Conservation (phyloP, 1,284 basidiomycete species). For the Wallemia mellicola region DNA sequence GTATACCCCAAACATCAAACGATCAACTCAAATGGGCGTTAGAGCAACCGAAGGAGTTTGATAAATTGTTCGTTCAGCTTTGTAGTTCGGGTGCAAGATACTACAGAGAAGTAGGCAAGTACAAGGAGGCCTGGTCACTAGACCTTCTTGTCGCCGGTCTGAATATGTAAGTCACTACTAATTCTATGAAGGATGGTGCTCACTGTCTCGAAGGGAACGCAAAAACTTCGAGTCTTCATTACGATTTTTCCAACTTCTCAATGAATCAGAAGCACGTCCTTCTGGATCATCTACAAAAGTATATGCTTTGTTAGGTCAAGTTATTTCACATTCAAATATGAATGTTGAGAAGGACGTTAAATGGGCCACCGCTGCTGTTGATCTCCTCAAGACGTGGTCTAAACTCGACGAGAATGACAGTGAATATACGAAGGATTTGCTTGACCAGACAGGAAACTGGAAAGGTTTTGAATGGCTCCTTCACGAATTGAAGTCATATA, state of each 20-base stretch:
- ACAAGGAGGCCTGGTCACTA: conserved; percentile 52
- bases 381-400: conserved; percentile 10
- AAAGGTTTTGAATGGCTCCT: background rate
- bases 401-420: conserved; percentile 4
- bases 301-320: background rate
- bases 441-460: background rate
- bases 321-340: background rate
- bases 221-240: background rate
- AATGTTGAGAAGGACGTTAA: background rate
- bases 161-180: conserved; percentile 53
- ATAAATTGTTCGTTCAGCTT: conserved; percentile 35
- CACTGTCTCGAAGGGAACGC: background rate
- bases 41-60: conserved; percentile 27
- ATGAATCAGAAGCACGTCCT: background rate
- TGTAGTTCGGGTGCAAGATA: conserved; percentile 55
- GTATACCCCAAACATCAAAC: conserved; percentile 12
- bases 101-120: conserved; percentile 45
- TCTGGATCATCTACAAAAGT: background rate
- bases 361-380: conserved; percentile 1
- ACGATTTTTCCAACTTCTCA: background rate
- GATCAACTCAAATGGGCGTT: conserved; percentile 33
- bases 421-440: background rate
- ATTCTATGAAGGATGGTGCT: too few species aligned
- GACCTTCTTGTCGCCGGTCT: conserved; percentile 58
- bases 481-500: background rate